Conservation (phyloP, 352 stramenopile genomes). For the Phytophthora pistaciae region DNA sequence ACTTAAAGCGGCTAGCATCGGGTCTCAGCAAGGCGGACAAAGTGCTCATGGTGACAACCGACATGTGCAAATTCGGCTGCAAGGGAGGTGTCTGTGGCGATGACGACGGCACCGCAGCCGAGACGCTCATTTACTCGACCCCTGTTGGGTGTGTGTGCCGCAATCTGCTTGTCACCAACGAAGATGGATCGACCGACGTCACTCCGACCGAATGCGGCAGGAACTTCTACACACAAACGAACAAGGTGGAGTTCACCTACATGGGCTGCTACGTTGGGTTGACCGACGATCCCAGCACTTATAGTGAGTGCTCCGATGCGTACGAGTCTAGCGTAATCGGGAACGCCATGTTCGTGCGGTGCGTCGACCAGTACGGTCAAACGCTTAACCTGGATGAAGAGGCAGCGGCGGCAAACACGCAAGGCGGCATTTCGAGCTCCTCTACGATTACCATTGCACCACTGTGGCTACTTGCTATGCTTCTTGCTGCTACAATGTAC, state of each 20-base stretch:
- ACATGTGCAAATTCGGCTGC: conserved; percentile 4
- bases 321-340: neutral
- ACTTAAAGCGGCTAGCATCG: neutral
- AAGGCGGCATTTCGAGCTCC: neutral
- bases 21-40: conserved; percentile 3
- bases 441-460: neutral
- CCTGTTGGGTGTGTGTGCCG: neutral
- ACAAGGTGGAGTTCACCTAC: conserved; percentile 3
- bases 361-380: conserved; percentile 2
- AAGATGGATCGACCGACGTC: neutral
- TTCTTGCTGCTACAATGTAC: neutral
- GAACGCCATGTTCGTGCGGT: conserved; percentile 10
- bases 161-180: neutral
- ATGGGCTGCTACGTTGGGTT: conserved; percentile 7
- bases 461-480: neutral
- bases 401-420: too few relatives aligned
- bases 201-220: conserved; percentile 3
- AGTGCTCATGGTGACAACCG: neutral
- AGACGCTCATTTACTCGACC: neutral
- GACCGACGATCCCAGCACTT: neutral
- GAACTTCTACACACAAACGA: neutral
- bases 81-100: neutral
- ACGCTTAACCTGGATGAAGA: neutral
- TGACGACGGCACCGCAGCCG: neutral
- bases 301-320: neutral